phyloP scores from a whole-genome alignment of 2,329 filamentous ascomycete species.

The Colletotrichum echinochloae region DNA sequence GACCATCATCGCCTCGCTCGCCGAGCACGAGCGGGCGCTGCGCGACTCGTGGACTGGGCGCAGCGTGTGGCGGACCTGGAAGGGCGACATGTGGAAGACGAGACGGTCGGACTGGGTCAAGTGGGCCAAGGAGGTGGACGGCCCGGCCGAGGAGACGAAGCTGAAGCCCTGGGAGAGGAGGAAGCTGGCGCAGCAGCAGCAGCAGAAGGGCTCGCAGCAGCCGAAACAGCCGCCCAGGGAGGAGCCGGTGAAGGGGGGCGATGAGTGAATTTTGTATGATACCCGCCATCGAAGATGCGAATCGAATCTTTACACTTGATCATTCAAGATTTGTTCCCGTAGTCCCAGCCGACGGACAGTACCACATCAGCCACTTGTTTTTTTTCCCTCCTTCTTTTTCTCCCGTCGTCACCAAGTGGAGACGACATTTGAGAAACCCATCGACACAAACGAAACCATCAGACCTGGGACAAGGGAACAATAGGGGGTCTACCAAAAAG shows the following conservation, averaged over 20 bases:
- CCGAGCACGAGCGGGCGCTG: conserved; percentile 60
- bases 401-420: too few relatives aligned
- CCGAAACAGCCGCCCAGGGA: conserved; percentile 18
- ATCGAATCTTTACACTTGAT: not conserved
- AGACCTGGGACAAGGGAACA: too few relatives aligned
- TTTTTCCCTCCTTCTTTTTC: too few relatives aligned
- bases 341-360: not conserved
- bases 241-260: conserved; percentile 6
- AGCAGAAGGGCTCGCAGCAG: conserved; percentile 23
- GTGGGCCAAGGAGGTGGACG: conserved; percentile 66
- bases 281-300: conserved; percentile 32
- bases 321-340: not conserved
- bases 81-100: conserved; percentile 68
- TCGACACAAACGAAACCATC: not conserved
- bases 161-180: conserved; percentile 40
- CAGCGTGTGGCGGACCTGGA: conserved; percentile 69
- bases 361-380: not conserved
- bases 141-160: conserved; percentile 35
- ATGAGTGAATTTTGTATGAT: conserved; percentile 36
- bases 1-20: conserved; percentile 62
- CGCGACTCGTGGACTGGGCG: conserved; percentile 66
- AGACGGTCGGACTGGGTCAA: conserved; percentile 65
- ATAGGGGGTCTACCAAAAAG: too few relatives aligned
- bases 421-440: not conserved
- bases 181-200: conserved; percentile 34